Percentiles rank a stretch among this genome's conserved stretches.
Conservation (phyloP, 164 flowering plant species). For the Umbilicus rupestris region DNA sequence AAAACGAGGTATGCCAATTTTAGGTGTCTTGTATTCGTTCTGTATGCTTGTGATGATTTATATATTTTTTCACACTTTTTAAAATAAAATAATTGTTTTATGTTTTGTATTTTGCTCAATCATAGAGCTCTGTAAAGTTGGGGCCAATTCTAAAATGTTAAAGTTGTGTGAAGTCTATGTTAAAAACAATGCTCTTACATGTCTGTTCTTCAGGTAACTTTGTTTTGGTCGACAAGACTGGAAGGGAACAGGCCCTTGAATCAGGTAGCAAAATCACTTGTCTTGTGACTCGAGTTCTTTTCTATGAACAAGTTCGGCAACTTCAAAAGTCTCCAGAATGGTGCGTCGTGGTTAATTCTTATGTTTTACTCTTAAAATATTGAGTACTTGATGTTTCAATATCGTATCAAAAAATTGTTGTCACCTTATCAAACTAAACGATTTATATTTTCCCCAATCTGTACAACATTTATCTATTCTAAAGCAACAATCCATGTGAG, state of each 20-base stretch:
- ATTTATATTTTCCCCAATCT: no score
- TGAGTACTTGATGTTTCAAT: background rate
- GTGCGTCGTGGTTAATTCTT: slow-evolving; percentile 26
- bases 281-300: slow-evolving; percentile 70
- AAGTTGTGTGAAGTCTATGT: background rate
- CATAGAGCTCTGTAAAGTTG: no score
- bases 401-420: background rate
- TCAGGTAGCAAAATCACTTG: slow-evolving; percentile 78
- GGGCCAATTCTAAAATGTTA: background rate
- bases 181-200: background rate
- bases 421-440: no score
- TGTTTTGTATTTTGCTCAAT: no score
- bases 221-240: slow-evolving; percentile 80
- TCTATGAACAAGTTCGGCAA: slow-evolving; percentile 57
- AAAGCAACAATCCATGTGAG: no score
- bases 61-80: background rate
- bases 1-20: slow-evolving; percentile 40
- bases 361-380: background rate
- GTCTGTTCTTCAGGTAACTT: slow-evolving; percentile 55
- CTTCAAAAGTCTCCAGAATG: slow-evolving; percentile 72
- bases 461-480: no score
- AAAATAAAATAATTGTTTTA: background rate
- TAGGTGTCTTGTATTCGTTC: background rate
- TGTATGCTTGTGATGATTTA: slow-evolving; percentile 8
- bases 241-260: slow-evolving; percentile 70